Evolutionary conservation across 345 rosid genomes (phyloP).

Genomic region (Brassica cretica): DNA sequence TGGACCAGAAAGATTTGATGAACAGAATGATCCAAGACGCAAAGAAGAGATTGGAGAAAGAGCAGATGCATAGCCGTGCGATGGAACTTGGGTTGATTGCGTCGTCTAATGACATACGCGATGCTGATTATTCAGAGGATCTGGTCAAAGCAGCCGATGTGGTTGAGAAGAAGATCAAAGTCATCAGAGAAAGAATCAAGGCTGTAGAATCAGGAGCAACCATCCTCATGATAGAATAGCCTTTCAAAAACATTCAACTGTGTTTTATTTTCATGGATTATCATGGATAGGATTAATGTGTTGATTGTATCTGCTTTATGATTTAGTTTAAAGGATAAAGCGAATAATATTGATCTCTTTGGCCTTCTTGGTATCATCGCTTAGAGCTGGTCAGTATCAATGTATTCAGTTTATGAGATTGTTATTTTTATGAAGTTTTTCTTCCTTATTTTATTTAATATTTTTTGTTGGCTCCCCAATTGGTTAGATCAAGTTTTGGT

Average conservation of each 20-base stretch:
- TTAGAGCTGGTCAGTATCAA: conserved; percentile 1
- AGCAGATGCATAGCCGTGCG: conserved; percentile 29
- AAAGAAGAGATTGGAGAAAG: conserved; percentile 42
- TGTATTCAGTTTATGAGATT: conserved; percentile 7
- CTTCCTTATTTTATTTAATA: neutral
- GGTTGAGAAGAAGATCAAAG: conserved; percentile 26
- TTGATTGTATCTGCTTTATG: neutral
- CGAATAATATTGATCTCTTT: neutral
- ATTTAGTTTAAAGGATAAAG: neutral
- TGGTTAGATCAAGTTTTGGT: too few species aligned
- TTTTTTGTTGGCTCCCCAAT: too few species aligned
- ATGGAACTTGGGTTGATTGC: conserved; percentile 37
- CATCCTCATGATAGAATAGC: neutral
- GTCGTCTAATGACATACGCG: neutral
- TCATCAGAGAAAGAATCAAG: conserved; percentile 20
- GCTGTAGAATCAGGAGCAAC: conserved; percentile 14
- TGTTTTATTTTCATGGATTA: neutral
- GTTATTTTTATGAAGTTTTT: neutral
- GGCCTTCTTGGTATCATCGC: neutral
- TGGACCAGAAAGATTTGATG: conserved; percentile 49
- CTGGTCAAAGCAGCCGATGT: conserved; percentile 22
- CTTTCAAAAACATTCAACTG: neutral
- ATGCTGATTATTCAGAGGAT: conserved; percentile 34
- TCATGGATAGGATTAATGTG: conserved; percentile 7
- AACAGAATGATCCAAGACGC: conserved; percentile 41